A percentile compares a stretch with the other conserved stretches of the same genome.
These are phyloP conservation scores for Cryptosporidium viatorum DNA, from an alignment of 169 alveolate genomes.

Conservation along the genomic window DNA sequence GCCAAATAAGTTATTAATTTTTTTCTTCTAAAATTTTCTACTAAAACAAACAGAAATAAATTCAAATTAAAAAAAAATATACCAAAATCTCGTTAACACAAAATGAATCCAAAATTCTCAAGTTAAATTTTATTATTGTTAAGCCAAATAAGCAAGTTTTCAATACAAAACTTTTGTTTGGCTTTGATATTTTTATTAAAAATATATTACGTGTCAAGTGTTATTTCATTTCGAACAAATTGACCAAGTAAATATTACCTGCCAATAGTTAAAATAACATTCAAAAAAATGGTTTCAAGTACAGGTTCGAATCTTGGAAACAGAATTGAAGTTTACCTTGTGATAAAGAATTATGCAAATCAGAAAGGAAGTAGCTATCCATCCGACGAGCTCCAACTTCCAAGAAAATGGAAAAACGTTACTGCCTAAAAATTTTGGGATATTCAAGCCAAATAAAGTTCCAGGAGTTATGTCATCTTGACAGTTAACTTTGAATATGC, in stretches of 20 bases:
- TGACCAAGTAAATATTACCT: not conserved
- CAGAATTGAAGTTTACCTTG: not conserved
- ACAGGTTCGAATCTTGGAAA: not conserved
- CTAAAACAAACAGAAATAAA: too few species aligned
- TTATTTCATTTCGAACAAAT: too few species aligned
- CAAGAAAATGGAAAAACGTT: conserved; percentile 69
- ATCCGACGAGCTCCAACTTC: conserved; percentile 52
- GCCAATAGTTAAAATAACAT: not conserved
- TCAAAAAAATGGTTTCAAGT: not conserved
- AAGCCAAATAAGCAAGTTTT: not conserved
- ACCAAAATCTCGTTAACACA: too few species aligned
- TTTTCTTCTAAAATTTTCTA: too few species aligned
- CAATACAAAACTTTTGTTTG: not conserved
- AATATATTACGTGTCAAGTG: too few species aligned
- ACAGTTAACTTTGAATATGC: conserved; percentile 57
- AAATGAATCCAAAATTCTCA: not conserved
- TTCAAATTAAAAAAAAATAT: too few species aligned
- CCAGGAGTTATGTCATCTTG: conserved; percentile 30
- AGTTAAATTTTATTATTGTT: too few species aligned
- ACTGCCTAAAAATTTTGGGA: conserved; percentile 23
- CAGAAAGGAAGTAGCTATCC: conserved; percentile 30
- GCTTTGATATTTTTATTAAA: too few species aligned
- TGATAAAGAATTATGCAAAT: not conserved
- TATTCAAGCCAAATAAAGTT: not conserved
- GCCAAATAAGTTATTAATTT: too few species aligned